Evolutionary conservation across 495 filamentous ascomycete species (phyloP).

Genomic region (Hypoxylon trugodes): DNA sequence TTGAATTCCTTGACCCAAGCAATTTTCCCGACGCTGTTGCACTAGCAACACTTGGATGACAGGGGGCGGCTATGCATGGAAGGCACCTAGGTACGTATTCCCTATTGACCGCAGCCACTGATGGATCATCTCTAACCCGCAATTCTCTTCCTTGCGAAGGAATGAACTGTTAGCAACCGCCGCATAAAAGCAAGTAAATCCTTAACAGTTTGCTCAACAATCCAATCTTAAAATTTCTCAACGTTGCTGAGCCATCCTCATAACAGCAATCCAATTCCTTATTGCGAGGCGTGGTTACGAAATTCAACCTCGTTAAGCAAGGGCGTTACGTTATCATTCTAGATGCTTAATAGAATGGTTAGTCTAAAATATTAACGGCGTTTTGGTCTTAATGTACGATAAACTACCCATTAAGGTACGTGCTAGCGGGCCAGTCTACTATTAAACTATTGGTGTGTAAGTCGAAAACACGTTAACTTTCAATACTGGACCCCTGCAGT

Average conservation of each 20-base stretch:
- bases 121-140: constrained; percentile 17
- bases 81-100: constrained; percentile 4
- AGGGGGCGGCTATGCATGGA: constrained; percentile 33
- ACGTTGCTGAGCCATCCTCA: constrained; percentile 27
- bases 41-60: constrained; percentile 8
- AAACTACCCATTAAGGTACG: too few species aligned
- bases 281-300: constrained; percentile 4
- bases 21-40: constrained; percentile 16
- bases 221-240: constrained; percentile 1
- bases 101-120: constrained; percentile 9
- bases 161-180: too few species aligned
- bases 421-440: too few species aligned
- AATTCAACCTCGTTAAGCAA: constrained; percentile 15
- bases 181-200: too few species aligned
- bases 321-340: background rate
- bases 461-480: too few species aligned
- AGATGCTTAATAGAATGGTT: background rate
- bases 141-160: too few species aligned
- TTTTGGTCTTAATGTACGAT: too few species aligned
- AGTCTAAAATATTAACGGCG: too few species aligned
- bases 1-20: constrained; percentile 12
- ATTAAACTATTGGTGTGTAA: too few species aligned
- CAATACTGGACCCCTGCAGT: too few species aligned
- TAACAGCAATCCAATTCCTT: constrained; percentile 1
- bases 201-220: constrained; percentile 6